phyloP scores from a whole-genome alignment of 176 grass and related monocot genomes.

The Avena sativa region DNA sequence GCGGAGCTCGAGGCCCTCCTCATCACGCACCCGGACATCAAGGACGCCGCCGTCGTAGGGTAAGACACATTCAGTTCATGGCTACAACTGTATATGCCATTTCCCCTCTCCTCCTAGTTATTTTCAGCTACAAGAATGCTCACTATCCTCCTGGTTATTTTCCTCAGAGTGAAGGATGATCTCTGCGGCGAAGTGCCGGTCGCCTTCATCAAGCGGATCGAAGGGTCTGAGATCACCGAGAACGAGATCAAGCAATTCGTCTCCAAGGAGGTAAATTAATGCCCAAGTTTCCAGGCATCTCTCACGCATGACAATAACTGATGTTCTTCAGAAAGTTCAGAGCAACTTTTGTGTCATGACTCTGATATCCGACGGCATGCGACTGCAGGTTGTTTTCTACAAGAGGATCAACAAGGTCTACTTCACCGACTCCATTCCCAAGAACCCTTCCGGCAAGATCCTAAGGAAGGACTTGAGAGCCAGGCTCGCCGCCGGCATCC shows the following conservation, averaged over 20 bases:
- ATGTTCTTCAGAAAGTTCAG: neutral
- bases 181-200: constrained; percentile 78
- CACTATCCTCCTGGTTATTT: neutral
- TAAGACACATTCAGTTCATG: constrained; percentile 39
- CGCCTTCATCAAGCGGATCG: constrained; percentile 68
- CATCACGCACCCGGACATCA: constrained; percentile 74
- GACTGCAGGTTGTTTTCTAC: constrained; percentile 88
- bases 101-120: neutral
- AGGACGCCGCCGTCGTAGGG: constrained; percentile 85
- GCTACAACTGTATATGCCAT: neutral
- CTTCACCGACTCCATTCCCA: constrained; percentile 87
- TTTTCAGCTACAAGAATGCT: neutral
- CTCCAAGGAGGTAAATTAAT: constrained; percentile 75
- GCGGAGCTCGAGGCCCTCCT: constrained; percentile 93
- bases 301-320: neutral
- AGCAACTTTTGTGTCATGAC: neutral
- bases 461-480: constrained; percentile 96
- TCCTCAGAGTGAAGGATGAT: constrained; percentile 79
- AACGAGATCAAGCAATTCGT: constrained; percentile 88
- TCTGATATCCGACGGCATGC: neutral
- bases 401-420: constrained; percentile 90
- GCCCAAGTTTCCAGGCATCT: neutral
- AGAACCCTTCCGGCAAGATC: constrained; percentile 93
- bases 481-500: constrained; percentile 61
- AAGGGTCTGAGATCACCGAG: constrained; percentile 69